phyloP scores from a whole-genome alignment of 345 rosid species.

The Lepidium didymum region DNA sequence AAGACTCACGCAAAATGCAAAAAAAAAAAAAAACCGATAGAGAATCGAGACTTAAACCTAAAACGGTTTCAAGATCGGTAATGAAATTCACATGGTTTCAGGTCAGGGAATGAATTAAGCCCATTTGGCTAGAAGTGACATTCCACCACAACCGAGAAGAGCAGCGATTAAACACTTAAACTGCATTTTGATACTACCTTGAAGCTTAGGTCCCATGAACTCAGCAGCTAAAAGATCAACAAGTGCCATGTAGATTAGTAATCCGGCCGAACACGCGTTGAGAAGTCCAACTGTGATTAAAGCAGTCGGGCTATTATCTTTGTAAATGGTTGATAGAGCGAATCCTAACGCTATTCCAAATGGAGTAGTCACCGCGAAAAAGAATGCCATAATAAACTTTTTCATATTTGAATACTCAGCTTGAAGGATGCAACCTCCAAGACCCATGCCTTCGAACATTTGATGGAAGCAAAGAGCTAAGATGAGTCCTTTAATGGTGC shows the following conservation, averaged over 20 bases:
- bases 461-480: constrained; percentile 91
- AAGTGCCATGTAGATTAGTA: constrained; percentile 72
- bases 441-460: constrained; percentile 91
- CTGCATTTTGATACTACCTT: constrained; percentile 60
- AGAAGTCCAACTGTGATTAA: constrained; percentile 58
- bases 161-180: constrained; percentile 43
- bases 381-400: constrained; percentile 49
- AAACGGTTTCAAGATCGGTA: constrained; percentile 4
- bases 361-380: constrained; percentile 70
- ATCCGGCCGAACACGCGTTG: constrained; percentile 66
- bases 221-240: constrained; percentile 68
- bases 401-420: constrained; percentile 45
- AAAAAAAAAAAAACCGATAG: background rate
- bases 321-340: constrained; percentile 45
- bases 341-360: constrained; percentile 62
- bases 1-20: constrained; percentile 3
- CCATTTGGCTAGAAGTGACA: constrained; percentile 77
- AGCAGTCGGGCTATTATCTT: constrained; percentile 50
- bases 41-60: constrained; percentile 19
- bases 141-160: constrained; percentile 63
- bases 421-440: constrained; percentile 79
- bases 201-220: constrained; percentile 69
- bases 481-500: constrained; percentile 59
- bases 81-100: background rate
- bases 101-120: constrained; percentile 28